Evolutionary conservation across 345 rosid genomes (phyloP).

Genomic region (Salix suchowensis): DNA sequence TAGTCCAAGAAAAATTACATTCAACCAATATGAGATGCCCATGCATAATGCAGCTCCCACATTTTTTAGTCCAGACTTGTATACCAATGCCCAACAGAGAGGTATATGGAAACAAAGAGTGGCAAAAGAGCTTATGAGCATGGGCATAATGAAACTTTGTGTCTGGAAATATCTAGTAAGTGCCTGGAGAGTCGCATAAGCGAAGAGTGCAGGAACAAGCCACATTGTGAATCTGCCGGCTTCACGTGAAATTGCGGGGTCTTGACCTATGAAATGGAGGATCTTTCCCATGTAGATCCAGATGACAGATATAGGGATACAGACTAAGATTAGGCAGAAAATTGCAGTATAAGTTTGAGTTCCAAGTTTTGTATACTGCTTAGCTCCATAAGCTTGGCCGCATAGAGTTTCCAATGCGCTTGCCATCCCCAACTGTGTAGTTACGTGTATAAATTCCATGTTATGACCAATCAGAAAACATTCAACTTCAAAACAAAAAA

Average conservation of each 20-base stretch:
- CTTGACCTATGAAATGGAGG: slow-evolving; percentile 51
- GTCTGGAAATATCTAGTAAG: slow-evolving; percentile 50
- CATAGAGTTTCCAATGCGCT: slow-evolving; percentile 71
- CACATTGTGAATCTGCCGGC: slow-evolving; percentile 51
- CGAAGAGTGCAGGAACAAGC: slow-evolving; percentile 60
- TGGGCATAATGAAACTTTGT: slow-evolving; percentile 50
- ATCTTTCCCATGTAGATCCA: slow-evolving; percentile 57
- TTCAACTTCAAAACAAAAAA: neutral
- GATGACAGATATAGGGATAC: slow-evolving; percentile 49
- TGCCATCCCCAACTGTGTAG: slow-evolving; percentile 61
- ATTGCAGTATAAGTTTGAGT: slow-evolving; percentile 54
- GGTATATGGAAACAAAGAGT: slow-evolving; percentile 41
- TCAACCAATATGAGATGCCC: slow-evolving; percentile 50
- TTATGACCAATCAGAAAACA: neutral
- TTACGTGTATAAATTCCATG: slow-evolving; percentile 2
- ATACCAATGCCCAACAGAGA: slow-evolving; percentile 56
- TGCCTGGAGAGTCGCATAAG: slow-evolving; percentile 53
- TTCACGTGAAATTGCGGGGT: slow-evolving; percentile 48
- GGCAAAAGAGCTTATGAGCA: slow-evolving; percentile 47
- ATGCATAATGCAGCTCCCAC: slow-evolving; percentile 50
- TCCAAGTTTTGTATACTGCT: slow-evolving; percentile 52
- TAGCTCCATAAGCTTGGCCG: slow-evolving; percentile 82
- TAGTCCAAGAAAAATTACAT: slow-evolving; percentile 40
- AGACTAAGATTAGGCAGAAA: slow-evolving; percentile 34
- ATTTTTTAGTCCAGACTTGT: slow-evolving; percentile 38